Base-by-base conservation (phyloP, 805 yeast species). In the Millerozyma acaciae region DNA sequence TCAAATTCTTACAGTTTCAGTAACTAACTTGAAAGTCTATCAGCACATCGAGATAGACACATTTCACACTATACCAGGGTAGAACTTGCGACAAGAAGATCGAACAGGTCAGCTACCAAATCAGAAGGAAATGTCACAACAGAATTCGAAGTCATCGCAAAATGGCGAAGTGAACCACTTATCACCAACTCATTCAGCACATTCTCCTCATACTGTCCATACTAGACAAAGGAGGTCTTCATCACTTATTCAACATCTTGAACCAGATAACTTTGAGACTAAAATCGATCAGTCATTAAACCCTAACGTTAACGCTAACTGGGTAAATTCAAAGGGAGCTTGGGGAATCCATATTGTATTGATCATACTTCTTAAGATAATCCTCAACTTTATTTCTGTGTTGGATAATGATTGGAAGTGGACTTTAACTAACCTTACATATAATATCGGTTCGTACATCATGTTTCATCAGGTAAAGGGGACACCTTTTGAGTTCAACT, bases 381-480 rank as follows among this genome's bases (percentile, higher is more conserved):
- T 86, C 41, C 89, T 75, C 60, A 87, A 86, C 56, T 69, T 87
- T 42, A 65, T 90, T 26, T 90, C 95, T 1, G 79, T 83, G n/a
- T 75, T 85, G 33, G 78, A 81, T 40, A 80, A 76, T 37, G 94
- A 89, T 56, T 74, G 88, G 72, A 75, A 84, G 39, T 90, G 98
- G 98, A 86, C 97, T 2, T 61, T 93, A 45, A 90, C 97, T 5
- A 93, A 90, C 54, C 74, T 83, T 32, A 80, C 95, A 5, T 90
- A 90, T 57, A 90, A 84, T 35, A 76, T 84, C 44, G 97, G 97
- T 4, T 80, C 94, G 1, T 93, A 88, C 57, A 77, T 90, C 41
- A 93, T 90, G 97, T 93, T 90, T 57, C 98, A 90, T 59, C 82
- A 66, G 56, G 86, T 93, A 28, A 93, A 90, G 51, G 98, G 98